phyloP scores from a whole-genome alignment of 2,329 filamentous ascomycete genomes.

The Nigrospora sphaerica region DNA sequence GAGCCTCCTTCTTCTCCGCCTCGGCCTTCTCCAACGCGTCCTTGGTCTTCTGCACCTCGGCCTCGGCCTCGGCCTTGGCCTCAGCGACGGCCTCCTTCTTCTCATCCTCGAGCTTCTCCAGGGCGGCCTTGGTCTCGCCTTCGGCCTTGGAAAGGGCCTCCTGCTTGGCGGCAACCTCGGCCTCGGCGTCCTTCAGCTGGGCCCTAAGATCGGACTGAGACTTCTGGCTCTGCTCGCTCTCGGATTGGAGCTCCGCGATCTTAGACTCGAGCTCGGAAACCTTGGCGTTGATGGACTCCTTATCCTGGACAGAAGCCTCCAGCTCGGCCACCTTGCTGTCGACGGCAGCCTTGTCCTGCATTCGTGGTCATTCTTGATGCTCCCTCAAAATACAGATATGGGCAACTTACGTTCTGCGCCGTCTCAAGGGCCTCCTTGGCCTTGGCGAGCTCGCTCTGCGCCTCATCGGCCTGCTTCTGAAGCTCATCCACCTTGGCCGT shows the following conservation, averaged over 20 bases:
- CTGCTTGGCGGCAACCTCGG: conserved; percentile 5
- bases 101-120: conserved; percentile 15
- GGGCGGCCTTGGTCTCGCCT: conserved; percentile 7
- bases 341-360: conserved; percentile 17
- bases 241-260: conserved; percentile 14
- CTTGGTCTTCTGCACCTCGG: background rate
- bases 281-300: conserved; percentile 7
- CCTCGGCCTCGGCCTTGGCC: conserved; percentile 5
- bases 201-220: conserved; percentile 11
- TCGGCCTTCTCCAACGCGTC: conserved; percentile 7
- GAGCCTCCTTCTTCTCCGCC: conserved; percentile 8
- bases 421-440: conserved; percentile 27
- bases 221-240: conserved; percentile 10
- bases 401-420: conserved; percentile 20
- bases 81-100: conserved; percentile 11
- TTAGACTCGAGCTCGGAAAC: conserved; percentile 12
- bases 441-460: conserved; percentile 28
- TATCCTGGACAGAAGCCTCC: conserved; percentile 4
- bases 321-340: conserved; percentile 16
- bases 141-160: conserved; percentile 10
- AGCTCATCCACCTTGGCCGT: conserved; percentile 20
- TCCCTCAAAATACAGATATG: background rate
- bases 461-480: conserved; percentile 23
- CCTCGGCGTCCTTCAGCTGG: conserved; percentile 7
- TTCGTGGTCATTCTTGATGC: conserved; percentile 1